Evolutionary conservation across 371 early-diverging fungal genomes (phyloP), one percentile per base, ranked within the genome.

Genomic region (Rhizopus arrhizus): DNA sequence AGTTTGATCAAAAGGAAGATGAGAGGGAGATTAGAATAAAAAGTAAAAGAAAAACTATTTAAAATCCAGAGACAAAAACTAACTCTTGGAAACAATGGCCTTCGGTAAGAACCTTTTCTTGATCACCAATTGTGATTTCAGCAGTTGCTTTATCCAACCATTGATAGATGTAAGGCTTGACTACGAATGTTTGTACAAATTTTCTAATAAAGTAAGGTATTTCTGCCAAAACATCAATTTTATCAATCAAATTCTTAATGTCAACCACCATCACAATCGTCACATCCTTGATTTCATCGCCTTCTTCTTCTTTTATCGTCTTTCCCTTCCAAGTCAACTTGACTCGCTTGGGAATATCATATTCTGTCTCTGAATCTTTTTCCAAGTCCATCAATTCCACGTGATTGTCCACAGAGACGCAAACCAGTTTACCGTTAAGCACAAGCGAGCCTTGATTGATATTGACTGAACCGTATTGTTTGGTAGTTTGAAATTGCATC

Each of bases 81-180:
- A 84, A 76, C 65, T 91, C 92, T 70, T 89, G 86, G 78, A 87
- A 88, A 33, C 85, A 78, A 38, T 73, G 71, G 36, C 92, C 91
- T 40, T 73, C 73, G 12, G 89, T 53, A 36, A 68, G 65, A 59
- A 80, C 69, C 51, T 75, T 84, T 52, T 88, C 85, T 31, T 86
- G 89, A 38, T 43, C 43, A 15, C 89, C 93, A 31, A 91, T 73
- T 9, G 79, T 80, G 34, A 91, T 78, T 47, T 84, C 74, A 40
- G 83, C 86, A 9, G 84, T 75, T 34, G 80, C 85, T 29, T 82
- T 81, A 53, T 91, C 88, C 56, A 85, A 80, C 86, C 91, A 95
- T 77, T 95, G 93, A 75, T 94, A 98, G 51, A 94, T 81, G 65
- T 88, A 95, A 15, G 98, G 98, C 70, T 92, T 92, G 43, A 95